Base-by-base conservation (phyloP, 192 early-diverging fungal species). In the Podochytrium sp. region DNA sequence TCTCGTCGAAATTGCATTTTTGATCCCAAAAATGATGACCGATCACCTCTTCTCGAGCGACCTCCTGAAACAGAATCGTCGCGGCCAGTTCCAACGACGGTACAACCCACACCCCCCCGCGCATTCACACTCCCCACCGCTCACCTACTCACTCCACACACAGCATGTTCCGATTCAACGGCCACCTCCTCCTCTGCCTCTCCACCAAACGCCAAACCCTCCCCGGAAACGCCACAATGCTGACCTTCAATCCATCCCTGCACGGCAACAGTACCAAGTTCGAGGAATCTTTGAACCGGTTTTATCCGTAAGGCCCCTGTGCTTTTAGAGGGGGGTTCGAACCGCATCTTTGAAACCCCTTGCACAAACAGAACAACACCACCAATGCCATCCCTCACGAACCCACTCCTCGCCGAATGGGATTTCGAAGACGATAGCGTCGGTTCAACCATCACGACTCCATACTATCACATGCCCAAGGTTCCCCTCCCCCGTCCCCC, bases 91-190 rank as follows among this genome's bases (percentile, higher is more conserved):
- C 62, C 81, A 82, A 49, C 76, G 72, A 52, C 61, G 81, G 64
- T 56, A 39, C n/a, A n/a, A n/a, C n/a, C n/a, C n/a, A n/a, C n/a
- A n/a, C n/a, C n/a, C n/a, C n/a, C n/a, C n/a, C n/a, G n/a, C 2
- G 49, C 35, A 42, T 47, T 23, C 47, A 7, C 41, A 20, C 2
- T 18, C 47, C 58, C 6, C 33, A 41, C n/a, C 29, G 49, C 23
- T 16, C 25, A 18, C 40, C 43, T 71, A 6, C 18, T 27, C 23
- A 2, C 20, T n/a, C 18, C 43, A 16, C 6, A n/a, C n/a, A n/a
- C 66, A 69, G 66, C n/a, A 23, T 79, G 38, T 79, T 82, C 53
- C 69, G 81, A 7, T 79, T 75, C 57, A 78, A 82, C 69, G 81
- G 81, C 18, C 62, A 74, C 34, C 59, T 82, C 38, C 70, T 82